phyloP scores from a whole-genome alignment of 345 rosid genomes.

The Fremontodendron californicum region DNA sequence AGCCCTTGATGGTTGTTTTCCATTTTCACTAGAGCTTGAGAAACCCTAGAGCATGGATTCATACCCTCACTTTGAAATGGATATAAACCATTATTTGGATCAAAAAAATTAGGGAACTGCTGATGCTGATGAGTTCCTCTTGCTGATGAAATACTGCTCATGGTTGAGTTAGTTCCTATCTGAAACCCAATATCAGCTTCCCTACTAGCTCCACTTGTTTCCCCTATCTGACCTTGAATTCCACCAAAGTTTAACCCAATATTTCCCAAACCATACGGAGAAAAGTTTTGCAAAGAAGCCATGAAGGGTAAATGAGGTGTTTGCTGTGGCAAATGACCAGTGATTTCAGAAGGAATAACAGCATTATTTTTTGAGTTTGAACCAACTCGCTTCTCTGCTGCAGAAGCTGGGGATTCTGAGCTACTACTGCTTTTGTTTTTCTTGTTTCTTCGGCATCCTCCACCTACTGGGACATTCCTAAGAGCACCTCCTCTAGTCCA shows the following conservation, averaged over 20 bases:
- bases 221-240: constrained; percentile 28
- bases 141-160: constrained; percentile 20
- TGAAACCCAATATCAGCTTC: constrained; percentile 44
- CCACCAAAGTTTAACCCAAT: constrained; percentile 51
- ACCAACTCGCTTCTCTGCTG: constrained; percentile 30
- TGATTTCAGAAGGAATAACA: constrained; percentile 31
- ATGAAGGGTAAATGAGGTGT: constrained; percentile 45
- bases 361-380: constrained; percentile 26
- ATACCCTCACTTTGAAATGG: constrained; percentile 41
- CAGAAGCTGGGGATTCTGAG: constrained; percentile 32
- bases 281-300: constrained; percentile 41
- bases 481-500: constrained; percentile 81
- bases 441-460: constrained; percentile 69
- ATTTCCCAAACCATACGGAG: constrained; percentile 45
- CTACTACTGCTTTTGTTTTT: constrained; percentile 43
- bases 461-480: constrained; percentile 77
- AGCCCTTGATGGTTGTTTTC: constrained; percentile 36
- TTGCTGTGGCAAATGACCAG: constrained; percentile 32
- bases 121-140: constrained; percentile 31
- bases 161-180: constrained; percentile 33
- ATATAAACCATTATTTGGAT: constrained; percentile 35
- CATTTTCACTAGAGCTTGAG: constrained; percentile 54
- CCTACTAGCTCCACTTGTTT: constrained; percentile 20
- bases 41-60: constrained; percentile 52
- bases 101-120: constrained; percentile 51